These are phyloP conservation scores for Jaapia argillacea DNA, from an alignment of 768 basidiomycete species.

Conservation along the genomic window DNA sequence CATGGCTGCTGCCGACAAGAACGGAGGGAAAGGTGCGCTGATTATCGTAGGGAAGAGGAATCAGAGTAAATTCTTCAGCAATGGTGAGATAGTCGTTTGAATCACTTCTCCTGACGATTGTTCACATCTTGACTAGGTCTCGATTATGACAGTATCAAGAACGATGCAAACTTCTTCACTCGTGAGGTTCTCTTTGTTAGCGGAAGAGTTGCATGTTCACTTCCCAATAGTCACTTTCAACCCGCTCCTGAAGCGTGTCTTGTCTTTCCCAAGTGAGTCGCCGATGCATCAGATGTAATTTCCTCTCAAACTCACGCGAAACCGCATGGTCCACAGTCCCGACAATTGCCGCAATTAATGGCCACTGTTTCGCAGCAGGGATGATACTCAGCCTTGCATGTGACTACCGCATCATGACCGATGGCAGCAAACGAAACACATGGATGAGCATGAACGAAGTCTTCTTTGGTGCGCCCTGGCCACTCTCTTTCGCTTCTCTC, in stretches of 20 bases:
- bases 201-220: background rate
- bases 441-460: slow-evolving; percentile 96
- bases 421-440: slow-evolving; percentile 64
- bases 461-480: slow-evolving; percentile 77
- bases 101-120: background rate
- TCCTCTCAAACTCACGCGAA: background rate
- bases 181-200: slow-evolving; percentile 26
- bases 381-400: slow-evolving; percentile 73
- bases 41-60: slow-evolving; percentile 66
- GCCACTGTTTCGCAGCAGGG: slow-evolving; percentile 80
- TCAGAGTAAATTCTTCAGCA: slow-evolving; percentile 88
- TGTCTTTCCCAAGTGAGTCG: slow-evolving; percentile 67
- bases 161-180: slow-evolving; percentile 56
- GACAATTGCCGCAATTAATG: slow-evolving; percentile 71
- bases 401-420: slow-evolving; percentile 86
- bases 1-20: slow-evolving; percentile 31
- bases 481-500: slow-evolving; percentile 57
- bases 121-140: slow-evolving; percentile 34
- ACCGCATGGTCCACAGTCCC: slow-evolving; percentile 39
- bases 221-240: slow-evolving; percentile 52
- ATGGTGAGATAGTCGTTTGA: slow-evolving; percentile 33
- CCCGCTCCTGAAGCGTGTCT: slow-evolving; percentile 55
- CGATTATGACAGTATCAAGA: slow-evolving; percentile 41
- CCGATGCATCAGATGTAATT: background rate
- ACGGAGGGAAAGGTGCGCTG: slow-evolving; percentile 56